Evolutionary conservation across 805 yeast species (phyloP), one percentile per base, ranked within the genome.

Genomic region (Candida sonorensis): DNA sequence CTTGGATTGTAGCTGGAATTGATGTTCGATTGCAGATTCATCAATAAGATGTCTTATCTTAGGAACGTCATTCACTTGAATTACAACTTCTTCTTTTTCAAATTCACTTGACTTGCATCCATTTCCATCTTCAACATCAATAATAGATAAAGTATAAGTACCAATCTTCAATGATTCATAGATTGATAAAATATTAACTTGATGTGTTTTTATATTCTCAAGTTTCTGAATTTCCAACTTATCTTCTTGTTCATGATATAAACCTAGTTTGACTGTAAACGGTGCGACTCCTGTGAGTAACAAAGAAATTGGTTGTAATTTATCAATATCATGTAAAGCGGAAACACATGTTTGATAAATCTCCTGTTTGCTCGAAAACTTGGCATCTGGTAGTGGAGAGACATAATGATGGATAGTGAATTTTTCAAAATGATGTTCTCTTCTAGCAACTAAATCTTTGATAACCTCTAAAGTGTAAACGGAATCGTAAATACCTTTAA

Each of bases 31-130:
- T 8, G 48, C 35, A 58, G 62, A 39, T 58, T 51, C 67, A 55
- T 36, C 62, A 12, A 47, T 30, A n/a, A 57, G 24, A 25, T 57
- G 61, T 31, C 58, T 59, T 7, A 88, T 77, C 40, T 74, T 69
- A 7, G 97, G 95, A 8, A 78, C 77, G 44, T 83, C 88, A 2
- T 90, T 77, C 7, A 88, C 75, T 1, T 75, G 68, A 29, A 88
- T 66, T n/a, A 57, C 49, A 9, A 53, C 37, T 5, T 44, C 49
- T 25, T 48, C 61, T 13, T 47, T 40, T 2, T 54, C 51, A 35
- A 72, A 60, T 5, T 62, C 59, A 17, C 59, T 70, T 26, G 67
- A 66, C 4, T 51, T 40, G 55, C 97, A 90, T 0, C 88, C 92
- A 45, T 75, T 74, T 1, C 70, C 66, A 56, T 90, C 97, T 4